phyloP scores from a whole-genome alignment of 2,329 filamentous ascomycete species.

The Xylaria sp. region DNA sequence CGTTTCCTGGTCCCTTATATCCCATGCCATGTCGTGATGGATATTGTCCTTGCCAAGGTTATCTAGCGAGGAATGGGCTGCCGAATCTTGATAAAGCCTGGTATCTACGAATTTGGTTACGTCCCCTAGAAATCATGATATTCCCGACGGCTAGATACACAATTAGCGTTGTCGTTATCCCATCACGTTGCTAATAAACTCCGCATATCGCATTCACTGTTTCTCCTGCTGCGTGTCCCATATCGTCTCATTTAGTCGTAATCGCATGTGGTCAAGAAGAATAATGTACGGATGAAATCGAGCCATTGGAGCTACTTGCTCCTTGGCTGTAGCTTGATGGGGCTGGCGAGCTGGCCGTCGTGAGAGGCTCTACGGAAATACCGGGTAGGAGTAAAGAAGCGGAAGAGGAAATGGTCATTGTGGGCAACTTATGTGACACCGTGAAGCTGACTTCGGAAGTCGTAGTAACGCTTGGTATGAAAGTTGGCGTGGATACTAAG shows the following conservation, averaged over 20 bases:
- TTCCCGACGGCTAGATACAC: not conserved
- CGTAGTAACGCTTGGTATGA: constrained; percentile 8
- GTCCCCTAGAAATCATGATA: not conserved
- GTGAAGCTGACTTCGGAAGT: constrained; percentile 22
- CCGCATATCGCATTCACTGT: not conserved
- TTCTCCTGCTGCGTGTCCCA: not conserved
- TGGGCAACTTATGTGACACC: constrained; percentile 4
- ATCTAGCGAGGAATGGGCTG: not conserved
- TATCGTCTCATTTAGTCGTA: not conserved
- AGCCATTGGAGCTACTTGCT: no score
- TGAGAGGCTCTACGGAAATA: not conserved
- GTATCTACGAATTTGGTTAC: not conserved
- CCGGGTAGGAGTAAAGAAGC: not conserved
- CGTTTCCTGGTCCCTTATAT: not conserved
- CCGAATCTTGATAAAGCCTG: not conserved
- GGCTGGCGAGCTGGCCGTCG: not conserved
- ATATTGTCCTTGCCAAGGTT: not conserved
- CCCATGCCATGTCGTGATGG: not conserved
- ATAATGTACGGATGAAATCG: constrained; percentile 1
- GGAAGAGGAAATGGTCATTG: no score
- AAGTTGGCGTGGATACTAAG: constrained; percentile 15
- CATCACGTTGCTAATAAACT: not conserved
- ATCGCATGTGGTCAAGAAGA: not conserved
- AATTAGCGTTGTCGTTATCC: not conserved
- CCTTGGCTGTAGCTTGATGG: not conserved